phyloP scores from a whole-genome alignment of 306 rosid genomes.

The Cercis canadensis region DNA sequence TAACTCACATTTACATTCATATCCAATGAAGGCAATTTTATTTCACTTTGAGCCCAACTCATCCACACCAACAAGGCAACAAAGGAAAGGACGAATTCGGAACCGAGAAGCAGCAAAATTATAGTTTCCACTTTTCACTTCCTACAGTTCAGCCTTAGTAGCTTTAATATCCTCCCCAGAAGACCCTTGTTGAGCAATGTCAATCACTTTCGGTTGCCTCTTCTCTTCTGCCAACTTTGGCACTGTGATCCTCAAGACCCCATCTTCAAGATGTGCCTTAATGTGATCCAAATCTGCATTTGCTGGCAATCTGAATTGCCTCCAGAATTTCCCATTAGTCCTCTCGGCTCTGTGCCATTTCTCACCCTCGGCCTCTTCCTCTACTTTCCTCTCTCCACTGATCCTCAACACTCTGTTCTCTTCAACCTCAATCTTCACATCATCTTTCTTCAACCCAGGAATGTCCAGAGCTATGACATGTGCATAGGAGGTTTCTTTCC shows the following conservation, averaged over 20 bases:
- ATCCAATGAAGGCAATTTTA: no score
- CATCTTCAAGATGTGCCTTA: conserved; percentile 46
- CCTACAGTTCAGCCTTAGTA: conserved; percentile 20
- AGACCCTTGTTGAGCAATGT: conserved; percentile 22
- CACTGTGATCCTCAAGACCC: conserved; percentile 43
- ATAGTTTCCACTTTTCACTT: not conserved
- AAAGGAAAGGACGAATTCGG: not conserved
- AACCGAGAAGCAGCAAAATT: not conserved
- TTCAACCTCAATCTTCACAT: conserved; percentile 50
- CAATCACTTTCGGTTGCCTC: conserved; percentile 41
- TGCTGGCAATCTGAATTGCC: conserved; percentile 48
- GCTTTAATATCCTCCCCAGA: conserved; percentile 38
- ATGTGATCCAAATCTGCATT: conserved; percentile 50
- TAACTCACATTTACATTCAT: no score
- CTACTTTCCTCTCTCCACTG: conserved; percentile 47
- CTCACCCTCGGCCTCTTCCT: conserved; percentile 34
- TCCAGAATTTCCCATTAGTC: conserved; percentile 49
- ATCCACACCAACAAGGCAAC: no score
- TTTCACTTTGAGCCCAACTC: no score
- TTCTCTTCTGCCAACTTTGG: conserved; percentile 43
- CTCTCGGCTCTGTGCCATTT: conserved; percentile 55
- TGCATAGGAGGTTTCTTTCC: conserved; percentile 44
- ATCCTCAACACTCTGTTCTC: conserved; percentile 54
- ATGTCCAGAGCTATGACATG: conserved; percentile 47
- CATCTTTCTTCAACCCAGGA: conserved; percentile 51